Evolutionary conservation across 1,284 basidiomycete species (phyloP).

Genomic region (Melampsora americana): DNA sequence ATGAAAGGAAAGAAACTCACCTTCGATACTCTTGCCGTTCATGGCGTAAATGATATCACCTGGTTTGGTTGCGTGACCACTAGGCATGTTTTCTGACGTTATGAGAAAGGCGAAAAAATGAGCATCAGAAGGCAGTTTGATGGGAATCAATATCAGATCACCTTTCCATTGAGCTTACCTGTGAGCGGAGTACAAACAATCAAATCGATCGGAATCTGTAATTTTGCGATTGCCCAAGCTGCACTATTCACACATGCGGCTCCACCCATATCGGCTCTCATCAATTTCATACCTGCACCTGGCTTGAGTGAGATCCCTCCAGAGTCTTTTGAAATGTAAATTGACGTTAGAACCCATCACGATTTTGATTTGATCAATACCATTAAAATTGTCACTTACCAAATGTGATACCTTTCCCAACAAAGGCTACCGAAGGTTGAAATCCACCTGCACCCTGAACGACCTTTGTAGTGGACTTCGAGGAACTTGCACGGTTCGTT

Average conservation of each 20-base stretch:
- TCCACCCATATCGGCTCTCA: conserved; percentile 83
- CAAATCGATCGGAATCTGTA: conserved; percentile 62
- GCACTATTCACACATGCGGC: conserved; percentile 74
- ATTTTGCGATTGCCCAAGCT: conserved; percentile 73
- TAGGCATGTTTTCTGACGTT: conserved; percentile 77
- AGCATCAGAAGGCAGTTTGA: conserved; percentile 53
- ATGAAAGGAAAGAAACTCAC: conserved; percentile 63
- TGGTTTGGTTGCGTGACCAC: conserved; percentile 79
- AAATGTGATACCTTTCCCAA: conserved; percentile 85
- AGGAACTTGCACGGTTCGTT: conserved; percentile 79
- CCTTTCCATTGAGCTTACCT: background rate
- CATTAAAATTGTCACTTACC: conserved; percentile 12
- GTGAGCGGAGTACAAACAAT: conserved; percentile 36
- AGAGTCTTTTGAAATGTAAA: conserved; percentile 59
- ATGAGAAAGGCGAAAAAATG: conserved; percentile 65
- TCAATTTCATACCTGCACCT: conserved; percentile 64
- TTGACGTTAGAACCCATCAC: background rate
- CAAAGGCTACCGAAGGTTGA: conserved; percentile 68
- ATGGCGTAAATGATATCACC: conserved; percentile 67
- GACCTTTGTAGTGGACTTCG: conserved; percentile 82
- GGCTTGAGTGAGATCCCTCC: conserved; percentile 86
- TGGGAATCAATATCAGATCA: background rate
- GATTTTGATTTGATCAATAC: background rate
- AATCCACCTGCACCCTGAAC: conserved; percentile 53
- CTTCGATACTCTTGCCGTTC: conserved; percentile 81